These are phyloP conservation scores for Begonia fuchsioides DNA, from an alignment of 306 rosid species.

Conservation along the genomic window DNA sequence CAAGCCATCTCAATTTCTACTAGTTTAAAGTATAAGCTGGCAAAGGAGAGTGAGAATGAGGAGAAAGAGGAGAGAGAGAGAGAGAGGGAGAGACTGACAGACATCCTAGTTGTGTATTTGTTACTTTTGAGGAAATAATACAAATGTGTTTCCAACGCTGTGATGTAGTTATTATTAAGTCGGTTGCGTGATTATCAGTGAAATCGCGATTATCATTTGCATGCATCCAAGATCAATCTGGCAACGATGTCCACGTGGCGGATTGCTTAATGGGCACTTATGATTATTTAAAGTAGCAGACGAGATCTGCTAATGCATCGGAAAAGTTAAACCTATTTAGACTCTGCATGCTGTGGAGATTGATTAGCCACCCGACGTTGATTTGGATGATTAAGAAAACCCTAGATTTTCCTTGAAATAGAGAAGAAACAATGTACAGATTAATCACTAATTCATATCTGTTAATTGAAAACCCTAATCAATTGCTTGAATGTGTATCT, in stretches of 20 bases:
- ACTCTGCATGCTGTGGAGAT: conserved; percentile 1
- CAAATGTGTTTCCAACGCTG: conserved; percentile 29
- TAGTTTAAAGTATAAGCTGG: conserved; percentile 24
- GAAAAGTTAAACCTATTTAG: conserved; percentile 27
- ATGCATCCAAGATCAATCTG: conserved; percentile 30
- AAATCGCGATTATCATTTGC: conserved; percentile 27
- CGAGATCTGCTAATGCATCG: conserved; percentile 31
- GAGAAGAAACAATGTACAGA: too few relatives aligned
- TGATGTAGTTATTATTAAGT: conserved; percentile 11
- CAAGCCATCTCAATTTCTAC: not conserved
- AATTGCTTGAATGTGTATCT: conserved; percentile 14
- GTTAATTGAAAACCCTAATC: too few relatives aligned
- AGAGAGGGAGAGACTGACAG: conserved; percentile 36
- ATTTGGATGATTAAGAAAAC: conserved; percentile 33
- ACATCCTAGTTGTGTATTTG: conserved; percentile 91
- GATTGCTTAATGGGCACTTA: conserved; percentile 18
- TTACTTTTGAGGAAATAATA: conserved; percentile 81
- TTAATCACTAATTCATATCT: too few relatives aligned
- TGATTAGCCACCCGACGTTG: too few relatives aligned
- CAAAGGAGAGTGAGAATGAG: conserved; percentile 7
- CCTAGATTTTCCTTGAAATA: conserved; percentile 23
- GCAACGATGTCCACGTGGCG: conserved; percentile 52
- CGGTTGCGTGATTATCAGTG: conserved; percentile 2
- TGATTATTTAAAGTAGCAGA: conserved; percentile 11
- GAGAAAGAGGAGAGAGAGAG: not conserved